Percentiles rank a stretch among this genome's conserved stretches.
phyloP scores from a whole-genome alignment of 805 yeast genomes.

The Barnettozyma wickerhamii region DNA sequence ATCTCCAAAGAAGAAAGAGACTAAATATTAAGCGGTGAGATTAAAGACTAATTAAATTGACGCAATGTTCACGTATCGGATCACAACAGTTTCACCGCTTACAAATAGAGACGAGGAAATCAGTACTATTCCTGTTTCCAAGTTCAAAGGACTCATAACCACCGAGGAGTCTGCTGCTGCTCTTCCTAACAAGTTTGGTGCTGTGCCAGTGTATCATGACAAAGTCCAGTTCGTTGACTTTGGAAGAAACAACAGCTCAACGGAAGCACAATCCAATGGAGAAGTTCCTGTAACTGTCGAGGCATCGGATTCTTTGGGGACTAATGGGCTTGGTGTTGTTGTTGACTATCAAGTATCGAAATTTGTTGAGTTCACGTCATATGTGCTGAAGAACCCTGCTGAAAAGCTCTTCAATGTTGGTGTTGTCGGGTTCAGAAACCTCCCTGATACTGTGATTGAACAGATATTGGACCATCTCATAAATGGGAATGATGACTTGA shows the following conservation, averaged over 20 bases:
- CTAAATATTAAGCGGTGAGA: too few relatives aligned
- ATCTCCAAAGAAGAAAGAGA: too few relatives aligned
- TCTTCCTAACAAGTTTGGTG: conserved; percentile 17
- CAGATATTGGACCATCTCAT: conserved; percentile 26
- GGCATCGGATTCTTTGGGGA: neutral
- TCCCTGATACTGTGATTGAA: conserved; percentile 30
- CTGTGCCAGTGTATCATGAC: conserved; percentile 17
- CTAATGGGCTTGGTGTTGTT: neutral
- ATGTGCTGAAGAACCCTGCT: conserved; percentile 31
- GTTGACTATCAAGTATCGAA: conserved; percentile 9
- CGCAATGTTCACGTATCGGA: conserved; percentile 7
- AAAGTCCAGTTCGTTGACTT: conserved; percentile 6
- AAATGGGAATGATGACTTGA: conserved; percentile 5
- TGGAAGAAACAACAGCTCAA: conserved; percentile 3
- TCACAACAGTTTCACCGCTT: conserved; percentile 6
- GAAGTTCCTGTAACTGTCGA: conserved; percentile 3
- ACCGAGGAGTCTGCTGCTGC: neutral
- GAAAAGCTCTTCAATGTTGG: conserved; percentile 34
- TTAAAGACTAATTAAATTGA: too few relatives aligned
- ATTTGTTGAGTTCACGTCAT: conserved; percentile 24
- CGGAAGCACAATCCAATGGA: neutral
- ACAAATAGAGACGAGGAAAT: too few relatives aligned
- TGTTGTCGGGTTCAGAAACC: conserved; percentile 32
- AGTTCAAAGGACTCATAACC: neutral
- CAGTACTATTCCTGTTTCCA: too few relatives aligned